These are phyloP conservation scores for Fusarium sp. DNA, from an alignment of 2,329 filamentous ascomycete species.

Conservation along the genomic window DNA sequence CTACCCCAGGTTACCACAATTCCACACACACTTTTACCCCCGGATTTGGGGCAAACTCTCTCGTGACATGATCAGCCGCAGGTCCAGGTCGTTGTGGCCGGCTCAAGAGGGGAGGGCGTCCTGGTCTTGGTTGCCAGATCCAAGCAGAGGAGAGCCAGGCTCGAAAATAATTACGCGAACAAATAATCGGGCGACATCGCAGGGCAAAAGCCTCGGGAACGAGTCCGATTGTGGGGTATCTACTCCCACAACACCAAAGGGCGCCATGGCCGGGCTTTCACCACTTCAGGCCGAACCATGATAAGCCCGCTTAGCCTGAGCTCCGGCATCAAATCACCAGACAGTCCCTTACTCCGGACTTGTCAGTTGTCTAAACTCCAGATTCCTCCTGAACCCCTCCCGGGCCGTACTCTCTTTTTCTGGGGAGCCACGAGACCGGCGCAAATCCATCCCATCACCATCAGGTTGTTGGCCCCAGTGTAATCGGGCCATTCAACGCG, in stretches of 20 bases:
- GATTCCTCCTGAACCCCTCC: conserved; percentile 7
- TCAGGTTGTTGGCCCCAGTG: conserved; percentile 29
- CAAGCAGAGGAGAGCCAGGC: conserved; percentile 12
- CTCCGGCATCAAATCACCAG: conserved; percentile 19
- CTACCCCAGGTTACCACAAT: conserved; percentile 39
- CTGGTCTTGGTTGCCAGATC: conserved; percentile 12
- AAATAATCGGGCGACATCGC: conserved; percentile 29
- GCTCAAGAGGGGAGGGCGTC: conserved; percentile 5
- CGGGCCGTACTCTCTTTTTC: conserved; percentile 12
- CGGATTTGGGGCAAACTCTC: conserved; percentile 28
- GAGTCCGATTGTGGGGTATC: conserved; percentile 39
- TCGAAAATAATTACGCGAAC: background rate
- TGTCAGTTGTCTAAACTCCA: conserved; percentile 17
- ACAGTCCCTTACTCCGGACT: conserved; percentile 21
- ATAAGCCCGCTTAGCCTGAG: conserved; percentile 32
- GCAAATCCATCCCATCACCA: conserved; percentile 23
- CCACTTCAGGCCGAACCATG: conserved; percentile 31
- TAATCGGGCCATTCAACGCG: conserved; percentile 41
- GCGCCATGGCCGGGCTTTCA: conserved; percentile 13
- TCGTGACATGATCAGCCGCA: conserved; percentile 17
- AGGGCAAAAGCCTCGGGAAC: conserved; percentile 20
- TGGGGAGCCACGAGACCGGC: conserved; percentile 28
- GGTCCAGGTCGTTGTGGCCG: conserved; percentile 6
- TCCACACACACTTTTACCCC: conserved; percentile 44
- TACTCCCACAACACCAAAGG: conserved; percentile 12